Conservation (phyloP, 495 filamentous ascomycete species). For the Podospora pseudocomata region DNA sequence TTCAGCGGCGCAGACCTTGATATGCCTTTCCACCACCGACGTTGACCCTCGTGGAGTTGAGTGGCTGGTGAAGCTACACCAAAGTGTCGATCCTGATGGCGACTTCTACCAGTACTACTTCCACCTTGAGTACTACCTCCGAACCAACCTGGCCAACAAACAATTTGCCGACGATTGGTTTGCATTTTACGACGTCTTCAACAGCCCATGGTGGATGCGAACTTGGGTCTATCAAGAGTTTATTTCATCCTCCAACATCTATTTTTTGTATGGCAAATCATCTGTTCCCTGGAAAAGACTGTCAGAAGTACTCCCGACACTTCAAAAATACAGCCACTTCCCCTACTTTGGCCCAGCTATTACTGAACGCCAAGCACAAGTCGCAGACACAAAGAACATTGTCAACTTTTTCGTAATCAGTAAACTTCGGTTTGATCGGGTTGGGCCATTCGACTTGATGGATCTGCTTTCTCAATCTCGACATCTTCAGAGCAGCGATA, state of each 20-base stretch:
- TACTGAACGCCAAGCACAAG: background rate
- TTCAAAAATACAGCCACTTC: conserved; percentile 8
- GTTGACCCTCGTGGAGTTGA: conserved; percentile 2
- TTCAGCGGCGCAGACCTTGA: background rate
- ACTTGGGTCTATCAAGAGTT: conserved; percentile 19
- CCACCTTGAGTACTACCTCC: conserved; percentile 9
- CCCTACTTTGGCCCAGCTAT: background rate
- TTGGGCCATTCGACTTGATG: conserved; percentile 6
- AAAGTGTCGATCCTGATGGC: conserved; percentile 3
- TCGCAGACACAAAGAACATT: background rate
- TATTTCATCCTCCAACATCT: conserved; percentile 8
- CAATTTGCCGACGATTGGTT: conserved; percentile 8
- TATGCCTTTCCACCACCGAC: background rate
- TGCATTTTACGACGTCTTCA: conserved; percentile 13
- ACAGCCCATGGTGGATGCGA: conserved; percentile 14
- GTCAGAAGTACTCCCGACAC: conserved; percentile 13
- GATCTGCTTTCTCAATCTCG: conserved; percentile 10
- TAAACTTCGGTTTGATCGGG: conserved; percentile 12
- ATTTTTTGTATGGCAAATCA: conserved; percentile 7
- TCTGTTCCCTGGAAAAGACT: conserved; percentile 9
- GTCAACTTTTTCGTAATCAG: conserved; percentile 10
- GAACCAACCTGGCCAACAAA: background rate
- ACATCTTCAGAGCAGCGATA: background rate
- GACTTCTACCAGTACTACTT: conserved; percentile 11
- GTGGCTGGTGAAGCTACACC: conserved; percentile 8